phyloP scores from a whole-genome alignment of 768 basidiomycete species.

The Calocera cornea region DNA sequence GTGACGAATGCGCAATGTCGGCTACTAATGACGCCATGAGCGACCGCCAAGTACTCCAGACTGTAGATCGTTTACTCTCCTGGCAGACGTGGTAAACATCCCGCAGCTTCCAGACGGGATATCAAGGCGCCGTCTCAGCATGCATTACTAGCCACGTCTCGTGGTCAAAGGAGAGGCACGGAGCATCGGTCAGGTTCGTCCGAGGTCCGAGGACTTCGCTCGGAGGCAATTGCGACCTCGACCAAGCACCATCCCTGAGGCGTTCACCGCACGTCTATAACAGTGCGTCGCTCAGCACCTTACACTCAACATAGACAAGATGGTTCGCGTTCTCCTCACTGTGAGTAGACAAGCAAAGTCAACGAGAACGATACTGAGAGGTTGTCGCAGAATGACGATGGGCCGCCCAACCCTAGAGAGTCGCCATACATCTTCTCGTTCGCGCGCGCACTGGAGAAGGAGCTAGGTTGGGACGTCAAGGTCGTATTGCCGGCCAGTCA shows the following conservation, averaged over 20 bases:
- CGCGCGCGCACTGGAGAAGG: constrained; percentile 43
- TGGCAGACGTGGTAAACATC: too few species aligned
- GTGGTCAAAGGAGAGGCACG: too few species aligned
- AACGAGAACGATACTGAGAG: neutral
- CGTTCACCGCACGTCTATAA: too few species aligned
- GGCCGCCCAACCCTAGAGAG: constrained; percentile 48
- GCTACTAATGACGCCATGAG: neutral
- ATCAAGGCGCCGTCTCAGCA: neutral
- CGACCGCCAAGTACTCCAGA: neutral
- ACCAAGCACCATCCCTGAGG: too few species aligned
- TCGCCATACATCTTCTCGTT: constrained; percentile 68
- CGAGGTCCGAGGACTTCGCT: neutral
- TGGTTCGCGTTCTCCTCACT: constrained; percentile 12
- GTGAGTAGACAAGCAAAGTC: neutral
- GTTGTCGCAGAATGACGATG: constrained; percentile 58
- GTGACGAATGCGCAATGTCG: neutral
- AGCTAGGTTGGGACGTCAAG: constrained; percentile 63
- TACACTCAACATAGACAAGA: neutral
- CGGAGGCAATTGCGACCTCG: neutral
- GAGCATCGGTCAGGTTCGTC: too few species aligned
- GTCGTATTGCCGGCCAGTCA: constrained; percentile 70
- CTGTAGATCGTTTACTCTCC: neutral
- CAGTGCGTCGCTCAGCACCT: neutral
- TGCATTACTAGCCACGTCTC: neutral
- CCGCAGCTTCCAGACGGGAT: too few species aligned